Conservation (phyloP, 768 basidiomycete genomes). For the Daedalea quercina region DNA sequence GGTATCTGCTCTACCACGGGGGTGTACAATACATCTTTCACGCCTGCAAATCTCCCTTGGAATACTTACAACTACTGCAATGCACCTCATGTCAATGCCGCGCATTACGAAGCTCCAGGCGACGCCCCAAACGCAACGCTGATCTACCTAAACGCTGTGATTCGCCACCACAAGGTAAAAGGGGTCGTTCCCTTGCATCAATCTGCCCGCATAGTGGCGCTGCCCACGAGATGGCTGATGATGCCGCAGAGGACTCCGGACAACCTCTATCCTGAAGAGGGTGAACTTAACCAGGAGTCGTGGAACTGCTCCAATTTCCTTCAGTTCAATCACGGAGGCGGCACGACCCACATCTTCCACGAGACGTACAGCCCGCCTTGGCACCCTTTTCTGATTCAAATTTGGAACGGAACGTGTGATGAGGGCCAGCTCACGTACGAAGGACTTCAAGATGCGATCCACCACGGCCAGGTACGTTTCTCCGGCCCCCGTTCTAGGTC, state of each 20-base stretch:
- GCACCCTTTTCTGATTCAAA: constrained; percentile 37
- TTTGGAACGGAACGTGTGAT: constrained; percentile 45
- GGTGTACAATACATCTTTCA: constrained; percentile 38
- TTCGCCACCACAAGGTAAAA: constrained; percentile 42
- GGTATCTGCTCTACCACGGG: constrained; percentile 17
- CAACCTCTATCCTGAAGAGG: constrained; percentile 40
- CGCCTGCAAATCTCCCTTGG: constrained; percentile 35
- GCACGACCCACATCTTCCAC: constrained; percentile 33
- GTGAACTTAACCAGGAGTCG: constrained; percentile 28
- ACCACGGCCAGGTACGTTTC: constrained; percentile 32
- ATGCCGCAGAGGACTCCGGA: constrained; percentile 38
- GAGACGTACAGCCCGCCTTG: constrained; percentile 29
- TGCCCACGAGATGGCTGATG: not conserved
- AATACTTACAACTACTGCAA: constrained; percentile 51
- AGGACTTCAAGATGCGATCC: constrained; percentile 36
- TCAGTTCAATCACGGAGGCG: constrained; percentile 33
- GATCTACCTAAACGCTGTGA: constrained; percentile 35
- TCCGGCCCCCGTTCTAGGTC: not conserved
- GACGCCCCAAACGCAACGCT: constrained; percentile 24
- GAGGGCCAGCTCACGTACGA: constrained; percentile 38
- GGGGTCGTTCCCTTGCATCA: not conserved
- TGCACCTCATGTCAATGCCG: constrained; percentile 37
- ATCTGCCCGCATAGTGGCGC: not conserved
- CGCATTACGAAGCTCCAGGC: constrained; percentile 30
- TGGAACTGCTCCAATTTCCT: constrained; percentile 36